A percentile compares a stretch with the other conserved stretches of the same genome.
phyloP scores from a whole-genome alignment of 2,329 filamentous ascomycete species.

The Hysterium pulicare region DNA sequence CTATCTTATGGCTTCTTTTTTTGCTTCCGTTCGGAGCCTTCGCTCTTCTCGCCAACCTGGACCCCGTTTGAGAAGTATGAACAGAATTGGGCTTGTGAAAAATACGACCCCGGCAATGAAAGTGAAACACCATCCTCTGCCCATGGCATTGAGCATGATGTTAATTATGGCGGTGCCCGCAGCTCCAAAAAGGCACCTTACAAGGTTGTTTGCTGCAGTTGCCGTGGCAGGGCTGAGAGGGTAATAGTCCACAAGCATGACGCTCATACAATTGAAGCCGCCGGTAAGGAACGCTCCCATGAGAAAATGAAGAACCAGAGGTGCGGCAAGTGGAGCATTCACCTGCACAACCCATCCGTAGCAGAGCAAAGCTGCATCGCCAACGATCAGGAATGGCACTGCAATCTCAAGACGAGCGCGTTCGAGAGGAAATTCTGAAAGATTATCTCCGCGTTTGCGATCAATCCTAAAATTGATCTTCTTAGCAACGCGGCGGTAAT shows the following conservation, averaged over 20 bases:
- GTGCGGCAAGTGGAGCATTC: conserved; percentile 32
- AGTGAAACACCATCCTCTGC: conserved; percentile 42
- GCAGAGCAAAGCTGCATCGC: conserved; percentile 26
- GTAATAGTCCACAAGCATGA: conserved; percentile 39
- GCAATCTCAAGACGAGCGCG: conserved; percentile 36
- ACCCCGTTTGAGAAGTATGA: conserved; percentile 39
- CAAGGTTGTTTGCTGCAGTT: conserved; percentile 28
- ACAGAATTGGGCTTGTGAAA: conserved; percentile 39
- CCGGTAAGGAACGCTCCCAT: conserved; percentile 55
- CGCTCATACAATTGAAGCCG: conserved; percentile 48
- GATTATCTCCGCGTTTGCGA: conserved; percentile 51
- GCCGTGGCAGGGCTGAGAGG: conserved; percentile 34
- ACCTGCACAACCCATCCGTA: conserved; percentile 41
- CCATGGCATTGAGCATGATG: conserved; percentile 35
- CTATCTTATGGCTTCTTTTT: too few relatives aligned
- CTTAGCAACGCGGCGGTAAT: conserved; percentile 65
- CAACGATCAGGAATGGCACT: conserved; percentile 32
- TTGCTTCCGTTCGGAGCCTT: too few relatives aligned
- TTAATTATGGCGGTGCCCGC: conserved; percentile 33
- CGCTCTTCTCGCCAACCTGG: conserved; percentile 44
- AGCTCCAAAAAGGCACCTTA: conserved; percentile 35
- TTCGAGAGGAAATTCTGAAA: conserved; percentile 49
- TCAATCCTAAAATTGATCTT: conserved; percentile 59
- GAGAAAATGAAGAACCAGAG: conserved; percentile 47
- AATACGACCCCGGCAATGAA: conserved; percentile 43